phyloP scores from a whole-genome alignment of 2,329 filamentous ascomycete species.

The Ophiostoma fasciatum region DNA sequence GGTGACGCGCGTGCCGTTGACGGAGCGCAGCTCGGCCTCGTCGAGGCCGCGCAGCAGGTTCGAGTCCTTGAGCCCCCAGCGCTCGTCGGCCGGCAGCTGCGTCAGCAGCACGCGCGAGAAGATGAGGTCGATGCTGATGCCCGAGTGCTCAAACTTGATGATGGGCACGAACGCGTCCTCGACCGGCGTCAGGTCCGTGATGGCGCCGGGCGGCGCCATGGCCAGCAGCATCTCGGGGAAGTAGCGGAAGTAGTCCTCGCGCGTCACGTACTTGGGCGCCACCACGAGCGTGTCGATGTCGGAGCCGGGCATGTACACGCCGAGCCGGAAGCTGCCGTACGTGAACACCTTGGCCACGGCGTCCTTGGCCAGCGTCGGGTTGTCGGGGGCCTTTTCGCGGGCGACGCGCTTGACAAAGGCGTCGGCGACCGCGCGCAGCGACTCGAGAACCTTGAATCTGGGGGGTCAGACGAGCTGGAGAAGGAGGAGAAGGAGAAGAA shows the following conservation, averaged over 20 bases:
- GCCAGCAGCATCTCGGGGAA: constrained; percentile 69
- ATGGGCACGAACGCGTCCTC: constrained; percentile 89
- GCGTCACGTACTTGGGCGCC: constrained; percentile 74
- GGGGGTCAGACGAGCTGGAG: too few species aligned
- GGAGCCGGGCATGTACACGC: constrained; percentile 86
- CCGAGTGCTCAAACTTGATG: constrained; percentile 86
- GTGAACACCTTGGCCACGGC: constrained; percentile 89
- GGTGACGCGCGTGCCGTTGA: constrained; percentile 90
- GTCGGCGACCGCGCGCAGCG: constrained; percentile 65
- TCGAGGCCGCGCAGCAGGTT: constrained; percentile 73
- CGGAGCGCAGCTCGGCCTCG: constrained; percentile 70
- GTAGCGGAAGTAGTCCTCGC: constrained; percentile 81
- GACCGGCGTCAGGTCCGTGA: constrained; percentile 73
- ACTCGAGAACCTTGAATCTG: constrained; percentile 57
- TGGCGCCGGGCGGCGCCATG: constrained; percentile 62
- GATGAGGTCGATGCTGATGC: constrained; percentile 91
- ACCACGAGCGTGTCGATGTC: constrained; percentile 97
- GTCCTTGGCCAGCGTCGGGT: constrained; percentile 63
- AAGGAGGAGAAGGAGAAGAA: too few species aligned
- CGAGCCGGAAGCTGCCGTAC: constrained; percentile 88
- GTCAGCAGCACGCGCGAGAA: constrained; percentile 62
- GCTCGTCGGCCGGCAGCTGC: constrained; percentile 50
- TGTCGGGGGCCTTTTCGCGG: constrained; percentile 52
- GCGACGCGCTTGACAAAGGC: constrained; percentile 80
- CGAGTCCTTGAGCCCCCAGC: constrained; percentile 68